These are phyloP conservation scores for Pseudogymnoascus sp. DNA, from an alignment of 2,329 filamentous ascomycete species.

Conservation along the genomic window DNA sequence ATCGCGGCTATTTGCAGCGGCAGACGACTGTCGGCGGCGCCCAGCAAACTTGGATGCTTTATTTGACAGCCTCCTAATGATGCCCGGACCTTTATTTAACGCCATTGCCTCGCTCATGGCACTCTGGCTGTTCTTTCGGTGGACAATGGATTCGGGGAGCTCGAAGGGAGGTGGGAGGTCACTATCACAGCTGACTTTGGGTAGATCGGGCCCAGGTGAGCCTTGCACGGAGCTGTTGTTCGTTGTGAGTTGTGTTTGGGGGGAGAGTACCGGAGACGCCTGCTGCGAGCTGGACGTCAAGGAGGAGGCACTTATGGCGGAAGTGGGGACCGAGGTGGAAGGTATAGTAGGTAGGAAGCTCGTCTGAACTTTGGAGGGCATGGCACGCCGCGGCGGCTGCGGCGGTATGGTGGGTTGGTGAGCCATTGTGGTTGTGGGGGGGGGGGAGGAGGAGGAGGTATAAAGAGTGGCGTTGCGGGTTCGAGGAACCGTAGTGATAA, in stretches of 20 bases:
- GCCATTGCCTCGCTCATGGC: conserved; percentile 55
- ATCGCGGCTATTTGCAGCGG: conserved; percentile 68
- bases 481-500: background rate
- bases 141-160: conserved; percentile 61
- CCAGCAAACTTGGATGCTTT: conserved; percentile 60
- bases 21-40: conserved; percentile 68
- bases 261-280: conserved; percentile 49
- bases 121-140: conserved; percentile 48
- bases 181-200: conserved; percentile 46
- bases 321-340: conserved; percentile 37
- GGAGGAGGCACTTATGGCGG: conserved; percentile 48
- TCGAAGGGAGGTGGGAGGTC: conserved; percentile 49
- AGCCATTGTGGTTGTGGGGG: conserved; percentile 15
- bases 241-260: conserved; percentile 42
- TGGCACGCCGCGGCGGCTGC: conserved; percentile 16
- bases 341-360: conserved; percentile 21
- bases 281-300: conserved; percentile 44
- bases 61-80: conserved; percentile 81
- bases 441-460: conserved; percentile 7
- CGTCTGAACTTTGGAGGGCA: conserved; percentile 27
- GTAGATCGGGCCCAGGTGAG: conserved; percentile 36
- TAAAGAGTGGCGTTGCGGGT: background rate
- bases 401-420: conserved; percentile 16
- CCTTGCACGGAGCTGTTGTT: conserved; percentile 56
- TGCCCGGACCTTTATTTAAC: conserved; percentile 48